Base-by-base conservation (phyloP, 2,329 filamentous ascomycete species). In the Venturia effusa region DNA sequence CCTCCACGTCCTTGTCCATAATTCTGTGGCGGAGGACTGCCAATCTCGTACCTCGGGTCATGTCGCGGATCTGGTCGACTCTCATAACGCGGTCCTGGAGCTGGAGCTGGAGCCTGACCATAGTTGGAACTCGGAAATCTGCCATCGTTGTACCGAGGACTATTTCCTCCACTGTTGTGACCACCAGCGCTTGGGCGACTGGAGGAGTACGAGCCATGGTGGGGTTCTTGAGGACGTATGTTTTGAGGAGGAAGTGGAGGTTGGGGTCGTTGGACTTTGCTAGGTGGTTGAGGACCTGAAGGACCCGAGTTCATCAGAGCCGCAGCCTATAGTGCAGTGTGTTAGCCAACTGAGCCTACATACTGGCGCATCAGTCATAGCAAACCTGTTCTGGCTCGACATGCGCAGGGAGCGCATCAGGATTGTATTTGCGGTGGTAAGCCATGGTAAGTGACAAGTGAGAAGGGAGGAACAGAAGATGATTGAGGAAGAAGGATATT, bases 381-480 rank as follows among this genome's bases (percentile, higher is more conserved):
- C 45, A 41, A 55, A 88, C 86, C 76, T 84, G 80, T 68, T 91
- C 88, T 54, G 89, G 88, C 76, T 92, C 88, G 66, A 88, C 88
- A 73, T 91, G 89, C 89, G 91, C 91, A 73, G 93, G 93, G 68
- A 99, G 85, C 74, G 92, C 90, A 80, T 99, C 93, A 40, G 92
- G 92, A 76, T 99, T 96, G 80, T 92, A 94, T 64, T 88, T 85
- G 75, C 86, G 87, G 78, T 96, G 96, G 82, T 97, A 97, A 64
- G 93, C 93, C 93, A 97, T 97, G 66, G 73, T 68, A 62, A 27
- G 11, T 63, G n/a, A 34, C 24, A 40, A 37, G 59, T 41, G 34
- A 22, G n/a, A 40, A 37, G 59, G 27, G 34, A 22, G n/a, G n/a
- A 45, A 15, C 5, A 62, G 30, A 62, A 30, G 27, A 40, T 27